Percentiles rank a stretch among this genome's conserved stretches.
phyloP scores from a whole-genome alignment of 345 rosid species.

The Carallia pectinifolia region DNA sequence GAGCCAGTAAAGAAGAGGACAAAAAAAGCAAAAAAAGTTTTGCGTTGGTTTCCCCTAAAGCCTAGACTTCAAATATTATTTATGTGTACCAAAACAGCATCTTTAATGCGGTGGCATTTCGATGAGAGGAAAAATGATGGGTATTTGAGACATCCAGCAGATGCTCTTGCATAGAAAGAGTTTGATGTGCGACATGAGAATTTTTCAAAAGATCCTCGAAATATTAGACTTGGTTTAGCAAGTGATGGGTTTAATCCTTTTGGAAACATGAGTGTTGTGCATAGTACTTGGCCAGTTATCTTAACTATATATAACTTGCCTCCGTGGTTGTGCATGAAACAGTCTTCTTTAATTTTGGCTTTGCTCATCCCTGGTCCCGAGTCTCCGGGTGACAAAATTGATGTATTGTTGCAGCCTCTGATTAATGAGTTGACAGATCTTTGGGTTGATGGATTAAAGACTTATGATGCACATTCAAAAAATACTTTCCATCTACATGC shows the following conservation, averaged over 20 bases:
- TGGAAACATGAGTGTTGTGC: background rate
- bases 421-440: slow-evolving; percentile 2
- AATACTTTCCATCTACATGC: background rate
- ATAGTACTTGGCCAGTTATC: slow-evolving; percentile 1
- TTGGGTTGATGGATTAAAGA: background rate
- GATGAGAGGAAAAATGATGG: background rate
- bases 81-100: background rate
- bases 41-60: slow-evolving; percentile 9
- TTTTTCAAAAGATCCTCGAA: background rate
- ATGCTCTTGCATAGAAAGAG: background rate
- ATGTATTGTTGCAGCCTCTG: background rate
- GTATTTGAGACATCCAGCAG: background rate
- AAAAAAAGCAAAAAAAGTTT: background rate
- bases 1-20: too few relatives aligned
- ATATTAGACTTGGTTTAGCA: slow-evolving; percentile 9
- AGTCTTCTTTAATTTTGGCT: background rate
- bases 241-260: background rate
- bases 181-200: background rate
- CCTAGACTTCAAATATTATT: slow-evolving; percentile 2
- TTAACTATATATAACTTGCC: background rate
- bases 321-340: background rate
- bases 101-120: background rate
- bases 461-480: background rate
- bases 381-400: background rate
- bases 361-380: background rate